These are phyloP conservation scores for Seiridium unicorne DNA, from an alignment of 2,329 filamentous ascomycete genomes.

Conservation along the genomic window DNA sequence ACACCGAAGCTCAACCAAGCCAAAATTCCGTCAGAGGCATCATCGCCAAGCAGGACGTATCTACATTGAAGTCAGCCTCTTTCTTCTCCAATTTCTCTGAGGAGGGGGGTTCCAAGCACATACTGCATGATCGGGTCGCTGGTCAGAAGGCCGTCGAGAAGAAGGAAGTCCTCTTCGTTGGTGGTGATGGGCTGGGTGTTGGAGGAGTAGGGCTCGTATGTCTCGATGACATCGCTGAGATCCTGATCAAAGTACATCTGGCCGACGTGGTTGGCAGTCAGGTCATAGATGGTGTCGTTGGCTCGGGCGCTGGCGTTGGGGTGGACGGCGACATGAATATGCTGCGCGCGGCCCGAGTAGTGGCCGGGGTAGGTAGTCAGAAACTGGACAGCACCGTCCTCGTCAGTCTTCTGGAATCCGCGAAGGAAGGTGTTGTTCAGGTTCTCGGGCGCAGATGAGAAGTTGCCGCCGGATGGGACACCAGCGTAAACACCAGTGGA, in stretches of 20 bases:
- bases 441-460: slow-evolving; percentile 36
- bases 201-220: background rate
- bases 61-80: background rate
- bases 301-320: slow-evolving; percentile 30
- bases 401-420: slow-evolving; percentile 37
- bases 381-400: slow-evolving; percentile 40
- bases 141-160: slow-evolving; percentile 2
- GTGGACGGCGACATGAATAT: slow-evolving; percentile 50
- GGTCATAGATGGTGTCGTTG: slow-evolving; percentile 44
- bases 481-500: slow-evolving; percentile 48
- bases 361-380: slow-evolving; percentile 43
- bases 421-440: slow-evolving; percentile 38
- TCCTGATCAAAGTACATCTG: slow-evolving; percentile 65
- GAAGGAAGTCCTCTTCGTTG: slow-evolving; percentile 2
- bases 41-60: slow-evolving; percentile 51
- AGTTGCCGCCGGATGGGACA: slow-evolving; percentile 34
- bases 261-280: slow-evolving; percentile 55
- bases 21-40: slow-evolving; percentile 44
- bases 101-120: background rate
- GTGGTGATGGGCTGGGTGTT: slow-evolving; percentile 3
- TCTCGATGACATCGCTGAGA: slow-evolving; percentile 36
- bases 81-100: background rate
- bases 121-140: slow-evolving; percentile 30
- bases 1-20: slow-evolving; percentile 49
- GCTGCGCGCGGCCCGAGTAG: slow-evolving; percentile 41